Evolutionary conservation across 75 land plant genomes (phyloP), one percentile per base, ranked within the genome.

Genomic region (Cryptomeria japonica): DNA sequence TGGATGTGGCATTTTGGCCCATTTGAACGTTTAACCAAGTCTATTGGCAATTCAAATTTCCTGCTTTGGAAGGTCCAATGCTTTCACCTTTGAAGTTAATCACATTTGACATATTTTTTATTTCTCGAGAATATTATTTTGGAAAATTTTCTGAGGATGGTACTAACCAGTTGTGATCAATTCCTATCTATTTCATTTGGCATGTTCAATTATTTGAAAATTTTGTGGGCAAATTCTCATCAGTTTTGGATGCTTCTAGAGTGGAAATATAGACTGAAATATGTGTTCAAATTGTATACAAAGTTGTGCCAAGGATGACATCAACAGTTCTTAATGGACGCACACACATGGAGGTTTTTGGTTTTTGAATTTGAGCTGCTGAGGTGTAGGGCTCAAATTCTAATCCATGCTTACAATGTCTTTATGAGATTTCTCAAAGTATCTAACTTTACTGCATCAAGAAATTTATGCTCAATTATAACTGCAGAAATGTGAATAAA

Each of bases 161-260:
- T 80, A 15, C 22, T 80, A 42, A 19, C 41, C 10, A 38, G 28
- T 13, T 5, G 19, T 42, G 38, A 80, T 42, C 83, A 80, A 80
- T 19, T 80, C 38, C 25, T 80, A 80, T 42, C 38, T 80, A 19
- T 80, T 80, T 37, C 36, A 22, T 44, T 16, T 13, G 4, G 3
- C 41, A 80, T 3, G 2, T 12, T 38, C 18, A 19, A 80, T 42
- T n/a, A 78, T n/a, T 78, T 37, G 39, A 78, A 32, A n/a, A 41
- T 80, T 37, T 80, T 80, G 47, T 80, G 83, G 47, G 83, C 25
- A 80, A 7, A 18, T 42, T 80, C 16, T 80, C 46, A 80, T 80
- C 13, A 3, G 39, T 80, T 80, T 34, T 42, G 47, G 22, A 73
- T 13, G 19, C 58, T 55, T 15, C 18, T 58, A 58, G 64, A 58